These are phyloP conservation scores for Warburgia ugandensis DNA, from an alignment of 164 flowering plant species.

Conservation along the genomic window DNA sequence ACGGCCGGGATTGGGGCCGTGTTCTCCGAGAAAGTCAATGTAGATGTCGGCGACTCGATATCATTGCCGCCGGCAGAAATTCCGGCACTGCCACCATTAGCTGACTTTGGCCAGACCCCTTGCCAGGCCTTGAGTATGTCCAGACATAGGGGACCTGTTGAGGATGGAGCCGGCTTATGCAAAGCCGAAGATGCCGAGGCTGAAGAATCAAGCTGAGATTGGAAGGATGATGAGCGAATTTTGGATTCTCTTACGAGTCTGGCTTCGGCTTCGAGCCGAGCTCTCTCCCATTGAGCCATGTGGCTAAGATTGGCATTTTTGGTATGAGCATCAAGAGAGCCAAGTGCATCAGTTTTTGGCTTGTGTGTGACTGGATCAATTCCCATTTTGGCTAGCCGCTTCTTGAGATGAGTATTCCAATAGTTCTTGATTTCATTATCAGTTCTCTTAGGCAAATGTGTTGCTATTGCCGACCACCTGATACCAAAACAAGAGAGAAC, in stretches of 20 bases:
- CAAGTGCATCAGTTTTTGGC: conserved; percentile 56
- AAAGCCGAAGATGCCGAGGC: not conserved
- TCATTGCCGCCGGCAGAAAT: not conserved
- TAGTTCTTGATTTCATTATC: conserved; percentile 58
- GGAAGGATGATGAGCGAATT: conserved; percentile 32
- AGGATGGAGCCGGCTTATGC: not conserved
- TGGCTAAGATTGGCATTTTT: conserved; percentile 74
- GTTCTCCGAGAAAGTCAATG: conserved; percentile 40
- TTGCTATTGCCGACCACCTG: conserved; percentile 97
- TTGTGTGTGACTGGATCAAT: conserved; percentile 95
- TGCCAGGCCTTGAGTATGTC: conserved; percentile 46
- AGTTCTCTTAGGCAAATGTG: conserved; percentile 56
- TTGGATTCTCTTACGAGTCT: conserved; percentile 68
- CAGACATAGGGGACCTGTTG: conserved; percentile 36
- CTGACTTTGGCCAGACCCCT: conserved; percentile 23
- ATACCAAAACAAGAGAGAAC: too few relatives aligned
- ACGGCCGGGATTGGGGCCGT: not conserved
- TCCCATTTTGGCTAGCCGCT: conserved; percentile 75
- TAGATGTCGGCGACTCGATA: conserved; percentile 75
- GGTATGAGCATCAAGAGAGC: conserved; percentile 36
- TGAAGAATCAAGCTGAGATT: not conserved
- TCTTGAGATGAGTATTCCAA: conserved; percentile 97
- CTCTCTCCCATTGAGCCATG: conserved; percentile 97
- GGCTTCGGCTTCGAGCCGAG: conserved; percentile 90
- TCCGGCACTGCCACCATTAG: not conserved